A percentile compares a stretch with the other conserved stretches of the same genome.
Conservation (phyloP, 495 filamentous ascomycete genomes). For the Chaetomidium leptoderma region DNA sequence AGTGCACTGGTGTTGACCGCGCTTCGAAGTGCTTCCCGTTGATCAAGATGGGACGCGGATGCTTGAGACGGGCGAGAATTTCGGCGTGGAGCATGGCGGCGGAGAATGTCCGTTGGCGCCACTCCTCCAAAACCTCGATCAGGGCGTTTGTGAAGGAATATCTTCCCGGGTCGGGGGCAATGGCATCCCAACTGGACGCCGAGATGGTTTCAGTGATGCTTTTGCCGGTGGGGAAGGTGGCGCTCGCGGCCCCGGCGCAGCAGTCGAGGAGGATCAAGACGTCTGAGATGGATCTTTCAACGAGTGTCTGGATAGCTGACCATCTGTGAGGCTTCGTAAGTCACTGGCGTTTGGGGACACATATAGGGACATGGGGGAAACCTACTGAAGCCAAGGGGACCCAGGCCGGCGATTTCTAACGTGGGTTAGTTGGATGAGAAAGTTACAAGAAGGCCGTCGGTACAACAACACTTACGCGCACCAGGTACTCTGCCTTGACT, state of each 20-base stretch:
- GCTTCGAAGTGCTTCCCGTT: slow-evolving; percentile 50
- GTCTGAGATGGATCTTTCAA: slow-evolving; percentile 50
- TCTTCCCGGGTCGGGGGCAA: slow-evolving; percentile 47
- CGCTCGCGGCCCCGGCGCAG: slow-evolving; percentile 50
- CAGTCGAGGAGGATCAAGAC: slow-evolving; percentile 53
- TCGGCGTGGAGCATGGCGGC: slow-evolving; percentile 52
- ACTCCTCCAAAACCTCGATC: slow-evolving; percentile 50
- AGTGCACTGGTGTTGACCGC: slow-evolving; percentile 49
- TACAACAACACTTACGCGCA: slow-evolving; percentile 37
- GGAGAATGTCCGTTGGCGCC: slow-evolving; percentile 44
- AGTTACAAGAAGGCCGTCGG: neutral
- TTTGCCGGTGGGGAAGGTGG: slow-evolving; percentile 44
- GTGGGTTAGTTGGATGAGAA: neutral
- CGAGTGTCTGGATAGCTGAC: slow-evolving; percentile 52
- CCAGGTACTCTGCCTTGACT: slow-evolving; percentile 51
- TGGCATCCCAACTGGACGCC: slow-evolving; percentile 51
- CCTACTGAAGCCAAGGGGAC: slow-evolving; percentile 43
- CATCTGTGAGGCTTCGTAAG: slow-evolving; percentile 30
- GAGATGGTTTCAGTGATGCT: slow-evolving; percentile 53
- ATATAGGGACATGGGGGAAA: neutral
- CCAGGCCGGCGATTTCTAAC: slow-evolving; percentile 34
- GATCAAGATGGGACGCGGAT: slow-evolving; percentile 46
- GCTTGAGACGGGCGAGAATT: slow-evolving; percentile 48
- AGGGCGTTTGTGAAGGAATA: slow-evolving; percentile 51
- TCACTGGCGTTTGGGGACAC: neutral